phyloP scores from a whole-genome alignment of 192 early-diverging fungal genomes.

The Dimargaris cristalligena region DNA sequence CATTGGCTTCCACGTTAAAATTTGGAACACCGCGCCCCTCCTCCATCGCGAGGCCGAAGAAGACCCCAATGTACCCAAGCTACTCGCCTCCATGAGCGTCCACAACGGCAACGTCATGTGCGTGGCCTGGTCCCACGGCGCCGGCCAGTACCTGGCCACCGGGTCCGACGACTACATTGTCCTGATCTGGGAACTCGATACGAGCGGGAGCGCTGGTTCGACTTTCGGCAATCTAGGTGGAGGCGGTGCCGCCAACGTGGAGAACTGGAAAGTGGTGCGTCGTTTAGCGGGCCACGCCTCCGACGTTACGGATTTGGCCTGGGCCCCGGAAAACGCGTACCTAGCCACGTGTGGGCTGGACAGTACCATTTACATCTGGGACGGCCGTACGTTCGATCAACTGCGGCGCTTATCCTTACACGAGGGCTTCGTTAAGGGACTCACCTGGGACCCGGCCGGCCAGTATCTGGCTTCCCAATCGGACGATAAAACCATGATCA shows the following conservation, averaged over 20 bases:
- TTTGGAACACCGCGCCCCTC: slow-evolving; percentile 71
- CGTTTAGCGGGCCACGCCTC: slow-evolving; percentile 71
- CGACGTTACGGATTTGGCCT: slow-evolving; percentile 83
- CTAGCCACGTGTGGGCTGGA: slow-evolving; percentile 87
- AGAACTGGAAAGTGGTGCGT: slow-evolving; percentile 57
- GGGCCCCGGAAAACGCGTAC: slow-evolving; percentile 73
- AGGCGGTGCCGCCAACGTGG: slow-evolving; percentile 24
- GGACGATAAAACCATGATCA: slow-evolving; percentile 74
- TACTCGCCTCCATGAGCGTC: slow-evolving; percentile 61
- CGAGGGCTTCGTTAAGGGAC: slow-evolving; percentile 84
- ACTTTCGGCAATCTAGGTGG: slow-evolving; percentile 11
- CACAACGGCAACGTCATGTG: slow-evolving; percentile 85
- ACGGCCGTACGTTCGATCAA: slow-evolving; percentile 55
- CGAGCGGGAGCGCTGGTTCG: slow-evolving; percentile 15
- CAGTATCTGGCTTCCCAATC: slow-evolving; percentile 84
- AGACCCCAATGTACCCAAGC: slow-evolving; percentile 31
- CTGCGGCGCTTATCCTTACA: slow-evolving; percentile 51
- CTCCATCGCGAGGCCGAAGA: slow-evolving; percentile 27
- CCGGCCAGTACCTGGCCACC: slow-evolving; percentile 62
- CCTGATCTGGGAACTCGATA: slow-evolving; percentile 75
- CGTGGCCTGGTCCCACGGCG: slow-evolving; percentile 59
- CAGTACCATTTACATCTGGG: slow-evolving; percentile 69
- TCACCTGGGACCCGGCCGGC: slow-evolving; percentile 91
- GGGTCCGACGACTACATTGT: slow-evolving; percentile 89
- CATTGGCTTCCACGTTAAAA: slow-evolving; percentile 70